A percentile compares a stretch with the other conserved stretches of the same genome.
phyloP scores from a whole-genome alignment of 1,284 basidiomycete species.

The Meira nashicola region DNA sequence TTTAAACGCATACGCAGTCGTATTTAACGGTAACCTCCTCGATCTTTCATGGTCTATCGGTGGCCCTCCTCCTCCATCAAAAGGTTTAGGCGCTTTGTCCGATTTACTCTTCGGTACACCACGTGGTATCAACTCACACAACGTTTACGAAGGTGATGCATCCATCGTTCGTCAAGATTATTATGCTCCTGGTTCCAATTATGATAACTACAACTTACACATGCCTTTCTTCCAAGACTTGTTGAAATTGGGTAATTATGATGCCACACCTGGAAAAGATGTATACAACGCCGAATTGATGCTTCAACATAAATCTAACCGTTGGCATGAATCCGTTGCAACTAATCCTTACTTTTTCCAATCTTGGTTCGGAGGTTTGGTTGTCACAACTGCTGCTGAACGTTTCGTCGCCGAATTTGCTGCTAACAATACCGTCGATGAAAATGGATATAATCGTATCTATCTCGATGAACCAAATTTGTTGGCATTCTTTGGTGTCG shows the following conservation, averaged over 20 bases:
- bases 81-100: constrained; percentile 24
- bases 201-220: constrained; percentile 27
- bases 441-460: constrained; percentile 31
- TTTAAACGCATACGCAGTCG: constrained; percentile 32
- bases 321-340: constrained; percentile 28
- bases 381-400: constrained; percentile 36
- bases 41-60: constrained; percentile 36
- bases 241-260: constrained; percentile 27
- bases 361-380: constrained; percentile 30
- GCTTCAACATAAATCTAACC: constrained; percentile 26
- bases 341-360: constrained; percentile 36
- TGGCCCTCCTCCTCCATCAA: constrained; percentile 21
- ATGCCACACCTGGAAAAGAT: constrained; percentile 27
- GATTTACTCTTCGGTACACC: constrained; percentile 27
- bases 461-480: constrained; percentile 41
- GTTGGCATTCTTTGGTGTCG: constrained; percentile 31
- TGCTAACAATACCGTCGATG: constrained; percentile 39
- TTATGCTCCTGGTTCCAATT: constrained; percentile 30
- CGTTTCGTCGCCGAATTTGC: constrained; percentile 36
- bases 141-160: constrained; percentile 38
- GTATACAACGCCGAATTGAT: constrained; percentile 31
- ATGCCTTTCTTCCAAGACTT: constrained; percentile 36
- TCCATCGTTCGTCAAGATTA: constrained; percentile 34
- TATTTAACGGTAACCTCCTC: constrained; percentile 40
- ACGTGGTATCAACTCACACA: constrained; percentile 32